A percentile compares a stretch with the other conserved stretches of the same genome.
phyloP scores from a whole-genome alignment of 1,284 basidiomycete species.

The Moesziomyces sp. region DNA sequence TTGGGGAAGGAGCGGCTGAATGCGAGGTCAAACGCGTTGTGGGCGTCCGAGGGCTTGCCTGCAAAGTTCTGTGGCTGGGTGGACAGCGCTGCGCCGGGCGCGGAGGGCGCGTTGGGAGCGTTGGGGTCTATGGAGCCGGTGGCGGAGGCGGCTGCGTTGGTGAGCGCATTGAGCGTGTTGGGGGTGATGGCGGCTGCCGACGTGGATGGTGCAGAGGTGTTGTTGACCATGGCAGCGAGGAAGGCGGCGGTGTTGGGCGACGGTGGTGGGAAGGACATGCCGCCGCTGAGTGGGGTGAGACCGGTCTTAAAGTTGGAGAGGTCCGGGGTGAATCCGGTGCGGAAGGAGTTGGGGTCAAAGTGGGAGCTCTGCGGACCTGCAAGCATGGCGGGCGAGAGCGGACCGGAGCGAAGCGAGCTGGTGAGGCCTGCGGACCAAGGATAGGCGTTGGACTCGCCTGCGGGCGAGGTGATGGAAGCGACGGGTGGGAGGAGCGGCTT shows the following conservation, averaged over 20 bases:
- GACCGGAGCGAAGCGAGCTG: slow-evolving; percentile 85
- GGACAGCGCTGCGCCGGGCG: slow-evolving; percentile 16
- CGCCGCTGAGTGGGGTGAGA: slow-evolving; percentile 73
- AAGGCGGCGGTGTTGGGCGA: slow-evolving; percentile 92
- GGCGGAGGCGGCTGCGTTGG: slow-evolving; percentile 20
- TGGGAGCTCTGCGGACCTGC: slow-evolving; percentile 76
- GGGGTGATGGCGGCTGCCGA: slow-evolving; percentile 77
- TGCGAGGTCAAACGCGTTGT: slow-evolving; percentile 55
- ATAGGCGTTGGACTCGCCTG: slow-evolving; percentile 71
- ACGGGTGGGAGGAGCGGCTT: slow-evolving; percentile 79
- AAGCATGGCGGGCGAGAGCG: slow-evolving; percentile 93
- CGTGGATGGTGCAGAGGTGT: slow-evolving; percentile 52
- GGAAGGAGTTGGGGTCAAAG: slow-evolving; percentile 77
- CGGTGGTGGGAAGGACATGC: slow-evolving; percentile 77
- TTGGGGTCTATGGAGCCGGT: slow-evolving; percentile 27
- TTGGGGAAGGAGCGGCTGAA: slow-evolving; percentile 47
- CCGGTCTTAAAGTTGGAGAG: slow-evolving; percentile 67
- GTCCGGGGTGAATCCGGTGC: slow-evolving; percentile 82
- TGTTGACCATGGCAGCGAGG: slow-evolving; percentile 88
- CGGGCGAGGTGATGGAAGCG: slow-evolving; percentile 84
- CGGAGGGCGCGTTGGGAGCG: slow-evolving; percentile 2
- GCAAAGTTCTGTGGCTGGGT: slow-evolving; percentile 48
- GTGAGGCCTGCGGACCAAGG: slow-evolving; percentile 52
- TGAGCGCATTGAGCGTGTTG: slow-evolving; percentile 73
- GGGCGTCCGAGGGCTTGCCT: slow-evolving; percentile 25